Evolutionary conservation across 2,329 filamentous ascomycete species (phyloP), one percentile per base, ranked within the genome.

Genomic region (Phialophora expanda): DNA sequence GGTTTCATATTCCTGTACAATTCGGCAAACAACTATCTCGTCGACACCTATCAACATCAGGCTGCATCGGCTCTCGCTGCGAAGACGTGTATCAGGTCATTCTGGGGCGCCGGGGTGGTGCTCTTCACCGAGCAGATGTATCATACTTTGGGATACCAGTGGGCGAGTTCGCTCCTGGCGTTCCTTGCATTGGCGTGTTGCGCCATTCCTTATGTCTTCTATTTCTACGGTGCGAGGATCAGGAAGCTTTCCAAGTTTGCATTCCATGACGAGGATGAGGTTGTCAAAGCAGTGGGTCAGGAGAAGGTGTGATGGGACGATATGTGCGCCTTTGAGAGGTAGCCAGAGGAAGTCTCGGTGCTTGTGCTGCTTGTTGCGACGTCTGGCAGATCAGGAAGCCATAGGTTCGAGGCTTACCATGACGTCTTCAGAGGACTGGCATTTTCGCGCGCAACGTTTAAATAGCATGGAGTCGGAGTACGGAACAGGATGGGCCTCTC

Each of bases 91-190:
- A 95, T 91, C 77, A 86, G 93, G 14, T 97, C 97, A 75, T 82
- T 97, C 75, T 95, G 91, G 90, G 92, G 91, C 72, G 92, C 91
- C 0, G 84, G 79, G 1, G 87, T 88, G 0, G 91, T 94, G 0
- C 84, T 96, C 1, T 95, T 95, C 78, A 94, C 91, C 0, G 83
- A 85, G 70, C 90, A 94, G 77, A 94, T 95, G 91, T 93, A 92
- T 77, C 76, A 83, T 56, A 84, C 87, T 2, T 82, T 94, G 14
- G 87, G 87, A 8, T 84, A 92, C 76, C 87, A 92, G 75, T 94
- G 91, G 91, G 91, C 91, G 0, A 87, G 86, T 57, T 84, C 85
- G 0, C 82, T 95, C 9, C 79, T 95, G 8, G 91, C 85, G 0
- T 93, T 93, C 72, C 83, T 96, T 71, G 86, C 85, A 17, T 79